phyloP scores from a whole-genome alignment of 1,284 basidiomycete genomes.

The Ustilago crameri region DNA sequence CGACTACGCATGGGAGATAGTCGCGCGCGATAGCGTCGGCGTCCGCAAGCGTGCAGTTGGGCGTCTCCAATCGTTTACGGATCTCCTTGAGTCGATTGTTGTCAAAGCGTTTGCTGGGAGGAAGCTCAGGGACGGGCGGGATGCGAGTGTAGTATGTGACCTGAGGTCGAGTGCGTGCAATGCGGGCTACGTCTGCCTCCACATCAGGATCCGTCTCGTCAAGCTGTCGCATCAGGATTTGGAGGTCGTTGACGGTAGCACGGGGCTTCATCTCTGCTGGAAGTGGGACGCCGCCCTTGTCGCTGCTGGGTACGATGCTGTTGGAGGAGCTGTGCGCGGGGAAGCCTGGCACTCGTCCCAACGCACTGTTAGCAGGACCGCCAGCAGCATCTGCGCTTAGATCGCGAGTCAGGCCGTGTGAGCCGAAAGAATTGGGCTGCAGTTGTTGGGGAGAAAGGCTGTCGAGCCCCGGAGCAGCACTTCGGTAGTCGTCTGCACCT shows the following conservation, averaged over 20 bases:
- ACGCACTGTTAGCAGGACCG: conserved; percentile 61
- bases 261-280: conserved; percentile 61
- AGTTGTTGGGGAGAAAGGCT: conserved; percentile 75
- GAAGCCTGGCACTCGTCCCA: conserved; percentile 71
- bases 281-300: conserved; percentile 66
- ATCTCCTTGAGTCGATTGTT: conserved; percentile 89
- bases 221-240: conserved; percentile 93
- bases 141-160: conserved; percentile 62
- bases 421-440: conserved; percentile 11
- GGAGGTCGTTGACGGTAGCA: conserved; percentile 75
- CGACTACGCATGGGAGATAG: conserved; percentile 82
- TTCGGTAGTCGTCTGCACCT: conserved; percentile 92
- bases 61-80: conserved; percentile 86
- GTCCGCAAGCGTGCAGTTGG: conserved; percentile 83
- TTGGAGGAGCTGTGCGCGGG: conserved; percentile 61
- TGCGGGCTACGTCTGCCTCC: conserved; percentile 27
- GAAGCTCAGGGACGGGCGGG: conserved; percentile 58
- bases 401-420: conserved; percentile 25
- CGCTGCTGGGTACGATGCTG: conserved; percentile 66
- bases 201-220: conserved; percentile 71
- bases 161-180: conserved; percentile 79
- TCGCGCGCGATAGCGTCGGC: conserved; percentile 89
- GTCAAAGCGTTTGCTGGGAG: conserved; percentile 76
- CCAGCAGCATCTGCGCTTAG: conserved; percentile 27
- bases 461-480: conserved; percentile 82